Base-by-base conservation (phyloP, 176 grass and related monocot species). In the Chrysopogon serrulatus region DNA sequence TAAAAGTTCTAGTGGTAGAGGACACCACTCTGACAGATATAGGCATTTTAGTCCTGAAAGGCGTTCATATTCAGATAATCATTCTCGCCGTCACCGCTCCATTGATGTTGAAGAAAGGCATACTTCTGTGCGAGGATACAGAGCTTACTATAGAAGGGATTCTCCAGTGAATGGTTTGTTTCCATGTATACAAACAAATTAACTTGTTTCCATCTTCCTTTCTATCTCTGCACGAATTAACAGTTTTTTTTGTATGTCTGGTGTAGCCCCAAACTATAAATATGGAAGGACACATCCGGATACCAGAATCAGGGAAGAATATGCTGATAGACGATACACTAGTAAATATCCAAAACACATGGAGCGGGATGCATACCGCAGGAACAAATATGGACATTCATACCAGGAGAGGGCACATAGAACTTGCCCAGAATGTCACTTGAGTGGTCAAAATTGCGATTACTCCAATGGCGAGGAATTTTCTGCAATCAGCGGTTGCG, bases 111-210 rank as follows among this genome's bases (percentile, higher is more conserved):
- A 74, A 78, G 86, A 88, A 33, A 82, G 86, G 73, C 40, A 33
- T 75, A 10, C 81, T 67, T 82, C 86, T 60, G n/a, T 59, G 51
- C 45, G 83, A 79, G 86, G 82, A 76, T 44, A 83, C 68, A 86
- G 79, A 43, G 74, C 40, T 56, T 83, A 83, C 41, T 83, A 80
- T 78, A 74, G 68, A 83, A 89, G 86, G 48, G 82, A 92, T 79
- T 86, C 74, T 86, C 28, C 79, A 79, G 60, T 35, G 36, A 30
- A 84, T 92, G 90, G 90, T 92, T 70, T 8, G 79, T 82, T 79
- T 80, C 44, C 5, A 48, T 79, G 40, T 5, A 61, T 27, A 64
- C 49, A 28, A 45, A 23, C 26, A 86, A 85, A 82, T 83, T 51
- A 64, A 87, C 40, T 73, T 89, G 28, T 79, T 83, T 30, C 57